Conservation (phyloP, 108 stramenopile genomes). For the Cylindrotheca closterium region DNA sequence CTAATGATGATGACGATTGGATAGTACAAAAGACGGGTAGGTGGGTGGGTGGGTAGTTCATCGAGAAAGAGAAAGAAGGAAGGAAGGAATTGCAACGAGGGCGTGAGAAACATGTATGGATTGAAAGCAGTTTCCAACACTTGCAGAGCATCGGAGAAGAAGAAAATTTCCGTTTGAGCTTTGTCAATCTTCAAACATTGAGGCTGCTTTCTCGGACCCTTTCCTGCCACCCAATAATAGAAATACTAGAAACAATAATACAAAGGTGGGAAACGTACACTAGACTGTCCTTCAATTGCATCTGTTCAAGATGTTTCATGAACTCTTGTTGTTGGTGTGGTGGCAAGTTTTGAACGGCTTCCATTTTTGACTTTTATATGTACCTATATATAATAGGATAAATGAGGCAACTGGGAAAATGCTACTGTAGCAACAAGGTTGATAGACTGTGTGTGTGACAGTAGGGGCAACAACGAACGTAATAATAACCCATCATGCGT, state of each 20-base stretch:
- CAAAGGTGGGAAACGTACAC: constrained; percentile 47
- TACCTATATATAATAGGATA: neutral
- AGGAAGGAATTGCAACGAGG: neutral
- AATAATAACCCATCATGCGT: no score
- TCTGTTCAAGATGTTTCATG: constrained; percentile 82
- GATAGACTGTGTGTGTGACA: no score
- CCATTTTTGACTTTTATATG: constrained; percentile 33
- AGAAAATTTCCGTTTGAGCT: no score
- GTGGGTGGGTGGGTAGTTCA: neutral
- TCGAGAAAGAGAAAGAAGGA: neutral
- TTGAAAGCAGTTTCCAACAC: no score
- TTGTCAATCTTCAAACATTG: no score
- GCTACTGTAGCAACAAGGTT: no score
- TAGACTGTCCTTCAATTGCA: constrained; percentile 89
- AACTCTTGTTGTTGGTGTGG: constrained; percentile 83
- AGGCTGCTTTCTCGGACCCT: no score
- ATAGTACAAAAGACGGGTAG: neutral
- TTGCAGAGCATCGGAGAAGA: no score
- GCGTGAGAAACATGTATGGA: neutral
- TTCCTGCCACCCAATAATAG: constrained; percentile 1
- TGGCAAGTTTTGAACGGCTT: constrained; percentile 71
- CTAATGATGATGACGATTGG: no score
- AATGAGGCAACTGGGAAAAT: no score
- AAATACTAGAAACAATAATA: constrained; percentile 10
- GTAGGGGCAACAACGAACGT: no score